Evolutionary conservation across 495 filamentous ascomycete genomes (phyloP).

Genomic region (Talaromyces trachyspermus): DNA sequence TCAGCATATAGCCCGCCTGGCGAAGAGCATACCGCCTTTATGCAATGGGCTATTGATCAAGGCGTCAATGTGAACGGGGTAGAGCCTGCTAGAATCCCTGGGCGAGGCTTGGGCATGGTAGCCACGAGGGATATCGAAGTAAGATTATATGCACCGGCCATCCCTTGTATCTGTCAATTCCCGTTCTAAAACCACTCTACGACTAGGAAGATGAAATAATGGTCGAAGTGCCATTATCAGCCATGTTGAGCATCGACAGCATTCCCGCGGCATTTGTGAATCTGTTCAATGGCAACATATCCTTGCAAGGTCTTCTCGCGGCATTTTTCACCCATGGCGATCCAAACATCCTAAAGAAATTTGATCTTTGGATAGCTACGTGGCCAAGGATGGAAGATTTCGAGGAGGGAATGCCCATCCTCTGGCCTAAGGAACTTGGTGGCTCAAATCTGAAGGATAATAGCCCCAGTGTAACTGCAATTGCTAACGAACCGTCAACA

Average conservation of each 20-base stretch:
- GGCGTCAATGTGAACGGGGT: slow-evolving; percentile 56
- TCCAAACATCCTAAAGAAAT: slow-evolving; percentile 23
- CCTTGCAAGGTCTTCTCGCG: slow-evolving; percentile 65
- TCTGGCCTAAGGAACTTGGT: slow-evolving; percentile 47
- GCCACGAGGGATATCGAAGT: slow-evolving; percentile 60
- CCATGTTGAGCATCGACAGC: slow-evolving; percentile 54
- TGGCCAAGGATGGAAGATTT: slow-evolving; percentile 59
- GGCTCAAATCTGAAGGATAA: slow-evolving; percentile 12
- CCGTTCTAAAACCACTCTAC: background rate
- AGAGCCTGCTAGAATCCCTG: slow-evolving; percentile 49
- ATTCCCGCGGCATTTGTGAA: slow-evolving; percentile 42
- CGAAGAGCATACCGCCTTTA: slow-evolving; percentile 44
- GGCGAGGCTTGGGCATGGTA: slow-evolving; percentile 67
- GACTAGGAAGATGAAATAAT: slow-evolving; percentile 20
- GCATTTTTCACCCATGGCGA: slow-evolving; percentile 52
- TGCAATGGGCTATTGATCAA: slow-evolving; percentile 52
- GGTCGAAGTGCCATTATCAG: slow-evolving; percentile 53
- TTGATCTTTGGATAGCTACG: slow-evolving; percentile 56
- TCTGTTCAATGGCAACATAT: slow-evolving; percentile 42
- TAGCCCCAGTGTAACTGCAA: background rate
- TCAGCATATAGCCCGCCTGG: slow-evolving; percentile 32
- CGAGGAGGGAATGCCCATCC: slow-evolving; percentile 54
- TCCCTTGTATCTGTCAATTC: background rate
- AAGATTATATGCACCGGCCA: slow-evolving; percentile 21
- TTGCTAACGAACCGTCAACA: background rate